A percentile compares a stretch with the other conserved stretches of the same genome.
These are phyloP conservation scores for Botryotinia globosa DNA, from an alignment of 2,329 filamentous ascomycete species.

Conservation along the genomic window DNA sequence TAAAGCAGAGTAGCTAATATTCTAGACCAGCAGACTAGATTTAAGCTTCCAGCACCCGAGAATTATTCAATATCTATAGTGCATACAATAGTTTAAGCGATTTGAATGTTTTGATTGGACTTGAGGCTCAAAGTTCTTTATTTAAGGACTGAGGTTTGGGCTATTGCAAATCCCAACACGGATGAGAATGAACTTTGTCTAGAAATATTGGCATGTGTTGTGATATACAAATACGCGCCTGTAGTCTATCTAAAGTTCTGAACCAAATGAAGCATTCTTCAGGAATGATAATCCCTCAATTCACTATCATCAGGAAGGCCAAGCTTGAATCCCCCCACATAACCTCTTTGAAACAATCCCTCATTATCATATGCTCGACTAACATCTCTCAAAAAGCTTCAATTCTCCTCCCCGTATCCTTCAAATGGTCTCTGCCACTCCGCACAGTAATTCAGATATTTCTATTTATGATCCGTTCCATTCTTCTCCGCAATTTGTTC, in stretches of 20 bases:
- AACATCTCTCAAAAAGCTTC: slow-evolving; percentile 20
- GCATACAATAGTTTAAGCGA: neutral
- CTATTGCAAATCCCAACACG: neutral
- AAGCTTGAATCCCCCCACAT: slow-evolving; percentile 21
- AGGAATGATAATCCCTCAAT: neutral
- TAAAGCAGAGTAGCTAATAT: neutral
- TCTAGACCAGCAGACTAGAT: neutral
- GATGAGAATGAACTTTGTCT: neutral
- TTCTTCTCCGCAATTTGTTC: slow-evolving; percentile 35
- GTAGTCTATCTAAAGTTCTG: neutral
- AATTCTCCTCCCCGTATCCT: slow-evolving; percentile 36
- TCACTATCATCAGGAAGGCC: no score
- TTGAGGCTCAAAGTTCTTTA: rapidly evolving
- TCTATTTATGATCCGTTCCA: slow-evolving; percentile 31
- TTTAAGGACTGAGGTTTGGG: neutral
- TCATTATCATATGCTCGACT: slow-evolving; percentile 21
- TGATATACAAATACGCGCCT: neutral
- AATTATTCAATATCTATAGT: neutral
- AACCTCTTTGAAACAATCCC: slow-evolving; percentile 21
- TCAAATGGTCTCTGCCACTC: slow-evolving; percentile 36
- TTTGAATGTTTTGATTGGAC: neutral
- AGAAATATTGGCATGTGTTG: neutral
- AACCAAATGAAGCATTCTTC: neutral
- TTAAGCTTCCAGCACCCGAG: neutral
- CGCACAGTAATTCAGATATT: slow-evolving; percentile 38